A percentile compares a stretch with the other conserved stretches of the same genome.
These are phyloP conservation scores for Eutypella sp. DNA, from an alignment of 2,329 filamentous ascomycete species.

Conservation along the genomic window DNA sequence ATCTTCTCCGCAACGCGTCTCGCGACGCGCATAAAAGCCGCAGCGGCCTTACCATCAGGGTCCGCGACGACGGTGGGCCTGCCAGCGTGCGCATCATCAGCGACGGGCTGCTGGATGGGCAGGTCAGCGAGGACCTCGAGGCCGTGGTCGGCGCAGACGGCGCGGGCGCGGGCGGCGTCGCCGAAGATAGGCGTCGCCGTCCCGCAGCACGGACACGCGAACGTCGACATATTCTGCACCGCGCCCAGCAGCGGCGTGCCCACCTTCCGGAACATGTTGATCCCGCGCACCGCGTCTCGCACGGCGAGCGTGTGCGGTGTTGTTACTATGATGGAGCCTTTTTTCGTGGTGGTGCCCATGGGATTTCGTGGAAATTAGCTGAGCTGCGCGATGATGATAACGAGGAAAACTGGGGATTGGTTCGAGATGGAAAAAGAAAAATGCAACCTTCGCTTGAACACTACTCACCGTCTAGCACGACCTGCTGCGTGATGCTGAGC, in stretches of 20 bases:
- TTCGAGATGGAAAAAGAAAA: no score
- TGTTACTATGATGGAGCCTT: constrained; percentile 80
- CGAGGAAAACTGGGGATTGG: no score
- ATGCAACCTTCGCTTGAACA: no score
- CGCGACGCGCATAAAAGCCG: constrained; percentile 69
- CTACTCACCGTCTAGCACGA: constrained; percentile 77
- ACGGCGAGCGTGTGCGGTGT: constrained; percentile 92
- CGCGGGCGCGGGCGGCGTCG: constrained; percentile 56
- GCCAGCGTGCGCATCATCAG: constrained; percentile 79
- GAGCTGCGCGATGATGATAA: no score
- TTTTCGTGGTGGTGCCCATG: no score
- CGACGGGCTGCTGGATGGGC: constrained; percentile 80
- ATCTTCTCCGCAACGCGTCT: constrained; percentile 46
- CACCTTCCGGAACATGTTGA: constrained; percentile 88
- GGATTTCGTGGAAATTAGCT: no score
- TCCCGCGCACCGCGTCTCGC: constrained; percentile 85
- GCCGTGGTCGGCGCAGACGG: constrained; percentile 65
- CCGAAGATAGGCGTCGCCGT: constrained; percentile 74
- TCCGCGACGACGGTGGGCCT: constrained; percentile 88
- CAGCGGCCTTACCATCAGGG: constrained; percentile 67
- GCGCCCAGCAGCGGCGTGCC: constrained; percentile 77
- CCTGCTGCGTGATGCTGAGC: constrained; percentile 91
- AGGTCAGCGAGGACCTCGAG: constrained; percentile 85
- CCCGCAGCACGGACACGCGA: constrained; percentile 73
- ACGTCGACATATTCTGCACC: constrained; percentile 88